Conservation (phyloP, 75 land plant species). For the Pseudotsuga menziesii region DNA sequence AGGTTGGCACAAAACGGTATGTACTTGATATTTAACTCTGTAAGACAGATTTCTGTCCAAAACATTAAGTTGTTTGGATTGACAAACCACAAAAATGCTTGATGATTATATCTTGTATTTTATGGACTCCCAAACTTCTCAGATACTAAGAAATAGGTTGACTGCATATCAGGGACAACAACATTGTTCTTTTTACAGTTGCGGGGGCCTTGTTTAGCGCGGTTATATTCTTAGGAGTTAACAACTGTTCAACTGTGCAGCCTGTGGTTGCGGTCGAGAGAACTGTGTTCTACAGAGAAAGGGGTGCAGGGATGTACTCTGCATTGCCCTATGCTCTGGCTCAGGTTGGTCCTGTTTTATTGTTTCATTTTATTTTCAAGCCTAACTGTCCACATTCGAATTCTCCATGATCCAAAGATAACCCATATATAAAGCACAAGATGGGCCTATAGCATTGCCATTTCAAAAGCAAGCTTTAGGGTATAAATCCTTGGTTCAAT, state of each 20-base stretch:
- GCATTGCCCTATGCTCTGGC: conserved; percentile 87
- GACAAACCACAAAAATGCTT: no score
- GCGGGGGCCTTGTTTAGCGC: conserved; percentile 72
- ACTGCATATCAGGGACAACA: conserved; percentile 15
- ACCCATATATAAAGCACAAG: background rate
- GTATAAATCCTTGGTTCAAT: no score
- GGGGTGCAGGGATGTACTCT: conserved; percentile 91
- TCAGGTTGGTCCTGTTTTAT: conserved; percentile 34
- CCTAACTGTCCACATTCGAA: background rate
- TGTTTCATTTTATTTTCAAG: background rate
- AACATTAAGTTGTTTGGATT: background rate
- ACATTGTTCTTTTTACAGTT: conserved; percentile 33
- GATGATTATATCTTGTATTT: background rate
- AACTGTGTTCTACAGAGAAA: conserved; percentile 71
- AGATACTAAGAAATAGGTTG: background rate
- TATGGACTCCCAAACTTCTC: background rate
- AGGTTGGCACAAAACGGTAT: conserved; percentile 51
- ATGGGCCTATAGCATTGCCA: no score
- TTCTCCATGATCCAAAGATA: background rate
- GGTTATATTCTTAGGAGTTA: conserved; percentile 77
- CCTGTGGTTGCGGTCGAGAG: conserved; percentile 75
- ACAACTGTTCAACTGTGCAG: conserved; percentile 82
- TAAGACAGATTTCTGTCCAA: background rate
- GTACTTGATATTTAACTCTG: background rate
- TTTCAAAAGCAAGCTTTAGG: no score